These are phyloP conservation scores for Hypseocharis bilobata DNA, from an alignment of 441 rosid genomes.

Conservation along the genomic window DNA sequence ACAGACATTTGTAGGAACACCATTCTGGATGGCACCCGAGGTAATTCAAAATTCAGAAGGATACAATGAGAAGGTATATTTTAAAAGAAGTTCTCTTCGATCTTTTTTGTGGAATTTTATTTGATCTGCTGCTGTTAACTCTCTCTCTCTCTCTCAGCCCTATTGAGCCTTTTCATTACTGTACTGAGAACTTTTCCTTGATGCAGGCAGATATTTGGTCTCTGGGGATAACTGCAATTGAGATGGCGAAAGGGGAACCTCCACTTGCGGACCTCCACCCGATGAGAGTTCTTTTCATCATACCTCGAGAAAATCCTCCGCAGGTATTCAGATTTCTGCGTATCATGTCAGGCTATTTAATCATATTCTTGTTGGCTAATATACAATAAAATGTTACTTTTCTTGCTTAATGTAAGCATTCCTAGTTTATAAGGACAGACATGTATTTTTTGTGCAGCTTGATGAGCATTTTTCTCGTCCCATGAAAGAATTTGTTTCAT, in stretches of 20 bases:
- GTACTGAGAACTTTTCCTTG: conserved; percentile 18
- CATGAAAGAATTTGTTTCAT: conserved; percentile 90
- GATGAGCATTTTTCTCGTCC: conserved; percentile 98
- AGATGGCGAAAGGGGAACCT: conserved; percentile 99
- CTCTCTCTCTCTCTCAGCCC: conserved; percentile 7
- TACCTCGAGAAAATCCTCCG: conserved; percentile 98
- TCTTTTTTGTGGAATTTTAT: neutral
- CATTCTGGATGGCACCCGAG: conserved; percentile 99
- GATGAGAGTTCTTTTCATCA: conserved; percentile 97
- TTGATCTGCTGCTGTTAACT: neutral
- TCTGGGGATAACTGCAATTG: conserved; percentile 90
- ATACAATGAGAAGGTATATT: conserved; percentile 81
- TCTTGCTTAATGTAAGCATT: conserved; percentile 14
- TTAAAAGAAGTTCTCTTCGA: neutral
- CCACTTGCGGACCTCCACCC: conserved; percentile 99
- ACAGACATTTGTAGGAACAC: conserved; percentile 99
- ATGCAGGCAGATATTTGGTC: conserved; percentile 99
- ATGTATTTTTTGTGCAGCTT: conserved; percentile 49
- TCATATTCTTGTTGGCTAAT: conserved; percentile 19
- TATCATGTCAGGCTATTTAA: conserved; percentile 20
- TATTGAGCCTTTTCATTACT: conserved; percentile 17
- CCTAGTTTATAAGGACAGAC: conserved; percentile 21
- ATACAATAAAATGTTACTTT: conserved; percentile 13
- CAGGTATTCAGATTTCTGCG: conserved; percentile 61
- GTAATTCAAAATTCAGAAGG: conserved; percentile 98